Evolutionary conservation across 768 basidiomycete genomes (phyloP).

Genomic region (Pulveroboletus ravenelii): DNA sequence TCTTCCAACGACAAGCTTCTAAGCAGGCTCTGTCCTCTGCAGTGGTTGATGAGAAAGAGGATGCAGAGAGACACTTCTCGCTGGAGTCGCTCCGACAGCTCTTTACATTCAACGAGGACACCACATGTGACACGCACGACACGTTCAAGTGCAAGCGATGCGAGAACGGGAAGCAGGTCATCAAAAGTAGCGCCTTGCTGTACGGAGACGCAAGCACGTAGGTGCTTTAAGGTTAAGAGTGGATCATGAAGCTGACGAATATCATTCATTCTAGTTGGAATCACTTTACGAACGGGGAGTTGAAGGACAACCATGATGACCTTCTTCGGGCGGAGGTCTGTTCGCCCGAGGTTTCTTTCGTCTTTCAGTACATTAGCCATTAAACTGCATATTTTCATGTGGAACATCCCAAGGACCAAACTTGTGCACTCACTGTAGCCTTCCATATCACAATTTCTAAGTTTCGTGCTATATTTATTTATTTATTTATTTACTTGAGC

Average conservation of each 20-base stretch:
- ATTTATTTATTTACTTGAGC: neutral
- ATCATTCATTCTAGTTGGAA: slow-evolving; percentile 69
- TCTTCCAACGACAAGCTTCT: slow-evolving; percentile 94
- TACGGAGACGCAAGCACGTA: slow-evolving; percentile 99
- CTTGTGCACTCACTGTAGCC: neutral
- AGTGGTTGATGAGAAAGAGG: slow-evolving; percentile 97
- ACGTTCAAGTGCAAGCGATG: slow-evolving; percentile 97
- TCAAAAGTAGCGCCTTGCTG: slow-evolving; percentile 79
- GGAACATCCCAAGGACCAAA: slow-evolving; percentile 10
- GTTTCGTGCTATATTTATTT: no score
- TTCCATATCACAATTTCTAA: neutral
- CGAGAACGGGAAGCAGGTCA: slow-evolving; percentile 75
- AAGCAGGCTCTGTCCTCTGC: slow-evolving; percentile 96
- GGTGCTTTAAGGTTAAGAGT: slow-evolving; percentile 32
- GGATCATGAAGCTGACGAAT: neutral
- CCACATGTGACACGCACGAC: slow-evolving; percentile 91
- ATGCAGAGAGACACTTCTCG: slow-evolving; percentile 93
- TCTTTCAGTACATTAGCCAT: slow-evolving; percentile 95
- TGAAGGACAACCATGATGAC: slow-evolving; percentile 93
- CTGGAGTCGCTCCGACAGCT: slow-evolving; percentile 82
- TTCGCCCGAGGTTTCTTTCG: slow-evolving; percentile 81
- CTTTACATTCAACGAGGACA: slow-evolving; percentile 85
- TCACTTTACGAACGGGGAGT: slow-evolving; percentile 86
- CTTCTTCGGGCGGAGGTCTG: slow-evolving; percentile 87
- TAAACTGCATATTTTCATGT: slow-evolving; percentile 30